Percentiles rank a stretch among this genome's conserved stretches.
These are phyloP conservation scores for Arthrinium puccinioides DNA, from an alignment of 2,329 filamentous ascomycete genomes.

Conservation along the genomic window DNA sequence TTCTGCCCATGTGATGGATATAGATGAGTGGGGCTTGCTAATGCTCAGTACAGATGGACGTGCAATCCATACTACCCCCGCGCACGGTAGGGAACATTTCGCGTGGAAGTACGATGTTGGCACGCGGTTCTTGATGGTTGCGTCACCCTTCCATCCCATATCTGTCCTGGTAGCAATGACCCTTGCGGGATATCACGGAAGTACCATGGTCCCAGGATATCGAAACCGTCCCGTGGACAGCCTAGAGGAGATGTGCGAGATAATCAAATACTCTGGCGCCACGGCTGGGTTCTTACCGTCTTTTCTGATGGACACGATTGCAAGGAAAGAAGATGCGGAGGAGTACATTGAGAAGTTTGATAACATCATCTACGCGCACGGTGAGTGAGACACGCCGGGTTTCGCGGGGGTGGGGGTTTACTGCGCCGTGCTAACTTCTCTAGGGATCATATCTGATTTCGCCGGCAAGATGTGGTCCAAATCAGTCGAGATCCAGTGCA, in stretches of 20 bases:
- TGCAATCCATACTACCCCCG: slow-evolving; percentile 2
- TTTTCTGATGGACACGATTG: slow-evolving; percentile 5
- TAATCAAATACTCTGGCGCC: slow-evolving; percentile 3
- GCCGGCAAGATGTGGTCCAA: slow-evolving; percentile 6
- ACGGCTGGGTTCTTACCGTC: slow-evolving; percentile 4
- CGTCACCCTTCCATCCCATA: slow-evolving; percentile 5
- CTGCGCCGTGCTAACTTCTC: too few relatives aligned
- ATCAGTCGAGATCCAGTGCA: not conserved
- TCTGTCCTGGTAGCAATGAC: slow-evolving; percentile 5
- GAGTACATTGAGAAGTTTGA: slow-evolving; percentile 4
- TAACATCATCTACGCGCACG: slow-evolving; percentile 4
- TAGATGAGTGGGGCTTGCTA: not conserved
- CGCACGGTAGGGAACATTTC: slow-evolving; percentile 4
- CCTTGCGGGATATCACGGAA: not conserved
- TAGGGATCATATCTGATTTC: slow-evolving; percentile 5
- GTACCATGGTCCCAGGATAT: slow-evolving; percentile 2
- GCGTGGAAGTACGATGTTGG: slow-evolving; percentile 2
- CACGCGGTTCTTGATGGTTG: slow-evolving; percentile 4
- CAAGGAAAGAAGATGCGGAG: slow-evolving; percentile 2
- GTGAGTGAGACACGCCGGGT: not conserved
- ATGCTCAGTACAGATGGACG: not conserved
- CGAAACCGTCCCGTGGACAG: slow-evolving; percentile 2
- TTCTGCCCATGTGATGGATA: not conserved
- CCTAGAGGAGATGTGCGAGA: slow-evolving; percentile 5
- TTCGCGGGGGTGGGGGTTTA: too few relatives aligned